phyloP scores from a whole-genome alignment of 2,329 filamentous ascomycete genomes.

The Calonectria pauciramosa region DNA sequence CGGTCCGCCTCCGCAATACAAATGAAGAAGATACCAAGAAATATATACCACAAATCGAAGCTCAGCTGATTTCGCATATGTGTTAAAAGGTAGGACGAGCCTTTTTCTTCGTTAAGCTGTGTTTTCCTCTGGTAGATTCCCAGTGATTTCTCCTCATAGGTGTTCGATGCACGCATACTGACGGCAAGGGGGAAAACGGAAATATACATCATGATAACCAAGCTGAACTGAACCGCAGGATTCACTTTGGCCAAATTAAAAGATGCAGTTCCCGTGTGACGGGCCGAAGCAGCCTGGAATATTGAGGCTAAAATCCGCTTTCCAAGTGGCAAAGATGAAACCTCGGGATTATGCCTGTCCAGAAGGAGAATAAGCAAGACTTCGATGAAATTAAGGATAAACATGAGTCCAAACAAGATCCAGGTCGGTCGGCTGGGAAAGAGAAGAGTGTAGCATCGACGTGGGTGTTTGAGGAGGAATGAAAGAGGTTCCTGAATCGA shows the following conservation, averaged over 20 bases:
- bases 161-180: constrained; percentile 70
- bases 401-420: not conserved
- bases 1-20: constrained; percentile 47
- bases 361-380: not conserved
- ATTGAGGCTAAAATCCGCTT: constrained; percentile 67
- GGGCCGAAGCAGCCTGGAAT: constrained; percentile 68
- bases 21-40: constrained; percentile 53
- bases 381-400: not conserved
- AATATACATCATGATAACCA: constrained; percentile 77
- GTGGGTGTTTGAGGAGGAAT: not conserved
- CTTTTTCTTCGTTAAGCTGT: constrained; percentile 43
- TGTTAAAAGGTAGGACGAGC: constrained; percentile 46
- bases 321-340: constrained; percentile 53
- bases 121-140: constrained; percentile 63
- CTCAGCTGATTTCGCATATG: constrained; percentile 55
- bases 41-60: constrained; percentile 58
- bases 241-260: constrained; percentile 65
- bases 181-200: constrained; percentile 72
- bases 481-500: not conserved
- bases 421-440: not conserved
- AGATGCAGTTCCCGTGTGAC: constrained; percentile 62
- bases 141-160: constrained; percentile 72
- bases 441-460: not conserved
- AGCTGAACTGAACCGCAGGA: constrained; percentile 69
- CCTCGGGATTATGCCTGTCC: not conserved